Conservation (phyloP, 805 yeast species). For the Yamadazyma scolyti region DNA sequence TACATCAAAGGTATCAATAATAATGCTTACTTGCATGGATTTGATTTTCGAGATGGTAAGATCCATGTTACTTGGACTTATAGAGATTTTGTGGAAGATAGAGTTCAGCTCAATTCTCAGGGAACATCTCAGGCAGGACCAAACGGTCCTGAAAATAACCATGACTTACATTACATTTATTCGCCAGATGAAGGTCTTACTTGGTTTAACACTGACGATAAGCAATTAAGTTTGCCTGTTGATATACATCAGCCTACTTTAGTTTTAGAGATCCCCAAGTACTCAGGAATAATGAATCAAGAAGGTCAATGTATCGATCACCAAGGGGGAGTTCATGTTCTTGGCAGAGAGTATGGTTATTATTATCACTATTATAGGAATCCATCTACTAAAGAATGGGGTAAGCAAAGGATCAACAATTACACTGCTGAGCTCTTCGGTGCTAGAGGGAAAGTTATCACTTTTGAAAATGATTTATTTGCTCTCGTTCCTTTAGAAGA, state of each 20-base stretch:
- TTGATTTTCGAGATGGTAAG: too few species aligned
- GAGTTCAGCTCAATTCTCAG: too few species aligned
- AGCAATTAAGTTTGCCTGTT: constrained; percentile 11
- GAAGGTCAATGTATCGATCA: constrained; percentile 15
- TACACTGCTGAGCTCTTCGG: constrained; percentile 3
- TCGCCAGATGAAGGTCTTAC: too few species aligned
- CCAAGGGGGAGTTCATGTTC: constrained; percentile 13
- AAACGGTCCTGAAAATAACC: too few species aligned
- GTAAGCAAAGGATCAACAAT: constrained; percentile 3
- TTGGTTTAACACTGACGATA: too few species aligned
- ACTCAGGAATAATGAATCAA: constrained; percentile 17
- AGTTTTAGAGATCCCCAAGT: constrained; percentile 6
- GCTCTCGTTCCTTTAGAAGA: constrained; percentile 4
- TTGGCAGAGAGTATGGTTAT: constrained; percentile 12
- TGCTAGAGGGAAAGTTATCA: constrained; percentile 6
- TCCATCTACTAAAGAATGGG: constrained; percentile 1
- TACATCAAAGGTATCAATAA: too few species aligned
- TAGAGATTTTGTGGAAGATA: too few species aligned
- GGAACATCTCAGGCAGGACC: too few species aligned
- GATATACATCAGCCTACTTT: constrained; percentile 1
- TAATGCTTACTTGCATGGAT: too few species aligned
- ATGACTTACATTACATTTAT: too few species aligned
- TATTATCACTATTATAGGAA: constrained; percentile 11
- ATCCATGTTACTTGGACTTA: too few species aligned
- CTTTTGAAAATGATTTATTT: background rate